Conservation (phyloP, 805 yeast genomes). For the Pichia rugopelliculosa region DNA sequence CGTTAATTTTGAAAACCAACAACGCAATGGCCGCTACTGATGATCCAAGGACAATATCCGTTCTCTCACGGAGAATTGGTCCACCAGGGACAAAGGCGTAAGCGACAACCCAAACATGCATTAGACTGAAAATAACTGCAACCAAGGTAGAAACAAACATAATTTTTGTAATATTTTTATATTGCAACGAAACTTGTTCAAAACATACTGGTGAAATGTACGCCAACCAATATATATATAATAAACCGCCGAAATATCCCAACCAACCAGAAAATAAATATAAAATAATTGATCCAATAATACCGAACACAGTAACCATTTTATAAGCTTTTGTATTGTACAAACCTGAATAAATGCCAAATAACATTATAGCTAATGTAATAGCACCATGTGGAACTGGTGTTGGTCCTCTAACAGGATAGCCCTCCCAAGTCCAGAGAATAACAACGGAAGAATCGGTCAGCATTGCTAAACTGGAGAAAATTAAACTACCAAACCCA, state of each 20-base stretch:
- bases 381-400: conserved; percentile 80
- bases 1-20: conserved; percentile 26
- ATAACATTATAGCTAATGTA: conserved; percentile 49
- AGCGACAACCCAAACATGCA: conserved; percentile 95
- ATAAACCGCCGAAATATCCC: conserved; percentile 68
- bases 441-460: conserved; percentile 81
- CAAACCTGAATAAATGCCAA: conserved; percentile 47
- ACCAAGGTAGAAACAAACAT: conserved; percentile 44
- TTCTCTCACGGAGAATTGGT: conserved; percentile 76
- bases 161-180: conserved; percentile 45
- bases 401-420: conserved; percentile 76
- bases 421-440: conserved; percentile 97
- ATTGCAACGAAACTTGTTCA: conserved; percentile 33
- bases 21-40: conserved; percentile 53
- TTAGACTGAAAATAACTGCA: conserved; percentile 53
- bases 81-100: conserved; percentile 98
- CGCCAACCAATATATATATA: conserved; percentile 51
- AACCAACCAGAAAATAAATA: conserved; percentile 56
- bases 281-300: conserved; percentile 43
- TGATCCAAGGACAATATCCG: conserved; percentile 59
- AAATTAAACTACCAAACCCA: conserved; percentile 74
- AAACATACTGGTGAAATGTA: conserved; percentile 56
- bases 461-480: conserved; percentile 63
- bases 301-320: conserved; percentile 30
- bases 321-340: conserved; percentile 23